phyloP scores from a whole-genome alignment of 2,329 filamentous ascomycete genomes.

The Knufia petricola region DNA sequence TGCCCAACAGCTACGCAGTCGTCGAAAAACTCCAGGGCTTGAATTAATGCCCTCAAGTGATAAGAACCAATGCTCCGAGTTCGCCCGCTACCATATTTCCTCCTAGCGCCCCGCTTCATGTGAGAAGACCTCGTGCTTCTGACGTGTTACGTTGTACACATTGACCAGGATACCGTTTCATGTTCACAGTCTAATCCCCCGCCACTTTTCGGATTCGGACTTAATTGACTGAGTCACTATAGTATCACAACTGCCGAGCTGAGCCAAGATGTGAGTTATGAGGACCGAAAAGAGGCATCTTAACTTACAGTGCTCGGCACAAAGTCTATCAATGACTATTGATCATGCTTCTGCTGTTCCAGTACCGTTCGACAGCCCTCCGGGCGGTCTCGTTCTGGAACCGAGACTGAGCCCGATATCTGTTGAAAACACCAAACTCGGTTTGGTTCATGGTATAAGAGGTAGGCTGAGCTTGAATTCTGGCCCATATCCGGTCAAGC shows the following conservation, averaged over 20 bases:
- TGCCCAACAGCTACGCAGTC: too few relatives aligned
- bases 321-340: slow-evolving; percentile 4
- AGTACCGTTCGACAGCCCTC: slow-evolving; percentile 19
- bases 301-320: not conserved
- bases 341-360: slow-evolving; percentile 14
- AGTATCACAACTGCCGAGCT: not conserved
- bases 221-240: too few relatives aligned
- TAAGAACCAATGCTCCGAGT: too few relatives aligned
- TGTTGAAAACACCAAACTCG: slow-evolving; percentile 77
- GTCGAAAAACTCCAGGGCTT: too few relatives aligned
- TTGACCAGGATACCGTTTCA: too few relatives aligned
- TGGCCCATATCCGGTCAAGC: slow-evolving; percentile 56
- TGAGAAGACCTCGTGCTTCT: too few relatives aligned
- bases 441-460: slow-evolving; percentile 65
- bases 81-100: too few relatives aligned
- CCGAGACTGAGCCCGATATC: slow-evolving; percentile 15
- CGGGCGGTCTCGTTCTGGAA: slow-evolving; percentile 21
- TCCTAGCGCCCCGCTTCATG: too few relatives aligned
- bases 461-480: slow-evolving; percentile 52
- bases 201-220: too few relatives aligned
- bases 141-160: too few relatives aligned
- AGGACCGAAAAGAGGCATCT: not conserved
- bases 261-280: not conserved
- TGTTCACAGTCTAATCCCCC: too few relatives aligned
- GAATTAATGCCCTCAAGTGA: too few relatives aligned